Conservation (phyloP, 2,329 filamentous ascomycete genomes). For the Ophiostoma novo-ulmi region DNA sequence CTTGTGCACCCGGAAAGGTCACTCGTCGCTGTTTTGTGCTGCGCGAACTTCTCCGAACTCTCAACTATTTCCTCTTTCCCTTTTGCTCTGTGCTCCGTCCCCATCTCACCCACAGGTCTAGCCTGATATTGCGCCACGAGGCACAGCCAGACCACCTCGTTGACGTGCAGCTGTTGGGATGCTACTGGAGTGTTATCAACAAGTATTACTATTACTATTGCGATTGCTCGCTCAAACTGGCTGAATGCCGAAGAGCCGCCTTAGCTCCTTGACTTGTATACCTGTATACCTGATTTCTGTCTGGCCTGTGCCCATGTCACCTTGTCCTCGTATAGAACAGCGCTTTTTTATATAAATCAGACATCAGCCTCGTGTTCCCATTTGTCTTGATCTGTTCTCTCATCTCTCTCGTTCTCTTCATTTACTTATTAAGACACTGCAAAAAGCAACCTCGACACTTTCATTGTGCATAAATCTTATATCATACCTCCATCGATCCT, state of each 20-base stretch:
- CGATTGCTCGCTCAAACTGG: neutral
- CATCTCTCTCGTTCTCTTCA: neutral
- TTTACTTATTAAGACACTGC: neutral
- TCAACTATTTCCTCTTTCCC: neutral
- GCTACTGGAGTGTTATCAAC: neutral
- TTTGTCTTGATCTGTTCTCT: neutral
- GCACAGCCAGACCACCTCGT: constrained; percentile 18
- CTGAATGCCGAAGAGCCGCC: constrained; percentile 7
- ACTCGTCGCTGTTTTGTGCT: neutral
- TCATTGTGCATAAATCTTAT: neutral
- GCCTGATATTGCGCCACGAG: constrained; percentile 22
- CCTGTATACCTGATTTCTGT: neutral
- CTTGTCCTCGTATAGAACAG: constrained; percentile 1
- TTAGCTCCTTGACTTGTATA: neutral
- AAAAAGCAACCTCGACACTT: neutral
- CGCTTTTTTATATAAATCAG: neutral
- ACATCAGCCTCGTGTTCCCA: neutral
- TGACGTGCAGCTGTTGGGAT: neutral
- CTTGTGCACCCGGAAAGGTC: neutral
- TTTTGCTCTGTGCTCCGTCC: too few relatives aligned
- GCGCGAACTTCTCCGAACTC: neutral
- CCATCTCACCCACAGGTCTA: neutral
- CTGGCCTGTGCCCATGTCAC: neutral
- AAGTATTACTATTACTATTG: too few relatives aligned
- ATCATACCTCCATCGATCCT: neutral